phyloP scores from a whole-genome alignment of 331 rosid species.

The Spiraea crenata region DNA sequence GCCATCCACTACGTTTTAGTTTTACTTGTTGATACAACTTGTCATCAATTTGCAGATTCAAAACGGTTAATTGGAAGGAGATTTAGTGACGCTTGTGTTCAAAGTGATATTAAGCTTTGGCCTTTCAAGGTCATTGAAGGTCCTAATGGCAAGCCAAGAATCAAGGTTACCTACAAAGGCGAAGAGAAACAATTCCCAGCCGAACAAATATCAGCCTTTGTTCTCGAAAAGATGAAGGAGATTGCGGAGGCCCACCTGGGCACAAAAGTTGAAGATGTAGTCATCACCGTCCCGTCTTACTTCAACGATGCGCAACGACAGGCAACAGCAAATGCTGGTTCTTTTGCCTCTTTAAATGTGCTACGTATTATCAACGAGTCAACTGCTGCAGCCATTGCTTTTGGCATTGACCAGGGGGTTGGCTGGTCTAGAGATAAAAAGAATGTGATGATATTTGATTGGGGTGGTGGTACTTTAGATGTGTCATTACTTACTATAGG shows the following conservation, averaged over 20 bases:
- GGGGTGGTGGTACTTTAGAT: background rate
- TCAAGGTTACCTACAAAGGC: background rate
- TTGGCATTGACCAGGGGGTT: background rate
- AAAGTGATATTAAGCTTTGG: background rate
- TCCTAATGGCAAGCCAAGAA: background rate
- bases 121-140: conserved; percentile 7
- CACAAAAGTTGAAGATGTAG: background rate
- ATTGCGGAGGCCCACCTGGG: background rate
- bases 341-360: background rate
- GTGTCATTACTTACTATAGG: conserved; percentile 8
- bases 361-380: background rate
- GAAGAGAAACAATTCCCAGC: background rate
- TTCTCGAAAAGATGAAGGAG: background rate
- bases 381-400: conserved; percentile 2
- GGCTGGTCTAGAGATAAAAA: background rate
- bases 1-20: no score
- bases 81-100: background rate
- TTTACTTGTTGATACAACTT: no score
- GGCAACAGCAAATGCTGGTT: background rate
- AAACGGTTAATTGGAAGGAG: background rate
- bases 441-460: conserved; percentile 2
- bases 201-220: background rate
- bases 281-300: conserved; percentile 2
- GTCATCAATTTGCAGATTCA: background rate
- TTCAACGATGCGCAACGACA: background rate